A percentile compares a stretch with the other conserved stretches of the same genome.
Conservation (phyloP, 2,329 filamentous ascomycete genomes). For the Diaporthe sp. region DNA sequence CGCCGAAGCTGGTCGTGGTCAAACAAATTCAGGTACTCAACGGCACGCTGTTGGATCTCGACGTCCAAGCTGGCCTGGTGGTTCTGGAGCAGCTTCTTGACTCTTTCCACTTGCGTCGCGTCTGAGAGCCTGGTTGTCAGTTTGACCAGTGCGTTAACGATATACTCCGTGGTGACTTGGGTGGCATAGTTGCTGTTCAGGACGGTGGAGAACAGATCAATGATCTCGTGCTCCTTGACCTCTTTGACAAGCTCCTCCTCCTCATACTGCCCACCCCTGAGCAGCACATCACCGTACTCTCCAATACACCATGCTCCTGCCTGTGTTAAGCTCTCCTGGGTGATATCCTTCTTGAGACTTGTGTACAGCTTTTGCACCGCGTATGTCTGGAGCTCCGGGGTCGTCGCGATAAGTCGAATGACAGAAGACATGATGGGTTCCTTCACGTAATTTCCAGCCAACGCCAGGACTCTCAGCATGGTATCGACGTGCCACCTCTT, state of each 20-base stretch:
- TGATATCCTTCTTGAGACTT: constrained; percentile 94
- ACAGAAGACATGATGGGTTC: constrained; percentile 98
- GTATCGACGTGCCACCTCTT: constrained; percentile 99
- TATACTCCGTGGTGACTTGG: constrained; percentile 94
- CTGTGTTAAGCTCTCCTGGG: constrained; percentile 93
- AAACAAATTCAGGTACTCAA: constrained; percentile 97
- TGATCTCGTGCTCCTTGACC: constrained; percentile 89
- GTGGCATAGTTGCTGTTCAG: constrained; percentile 95
- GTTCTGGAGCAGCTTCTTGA: constrained; percentile 82
- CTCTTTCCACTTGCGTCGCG: constrained; percentile 85
- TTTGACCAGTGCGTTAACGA: constrained; percentile 95
- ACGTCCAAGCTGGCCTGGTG: constrained; percentile 92
- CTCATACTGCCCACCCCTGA: constrained; percentile 91
- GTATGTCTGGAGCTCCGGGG: constrained; percentile 94
- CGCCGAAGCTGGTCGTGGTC: constrained; percentile 87
- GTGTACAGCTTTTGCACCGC: constrained; percentile 95
- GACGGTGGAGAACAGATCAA: constrained; percentile 93
- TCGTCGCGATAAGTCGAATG: constrained; percentile 93
- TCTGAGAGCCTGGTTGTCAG: constrained; percentile 90
- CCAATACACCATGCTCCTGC: constrained; percentile 98
- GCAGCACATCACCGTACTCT: constrained; percentile 93
- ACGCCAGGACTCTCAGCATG: constrained; percentile 91
- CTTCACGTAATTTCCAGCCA: constrained; percentile 97
- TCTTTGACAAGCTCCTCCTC: constrained; percentile 88
- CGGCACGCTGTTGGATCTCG: constrained; percentile 95